These are phyloP conservation scores for Colletotrichum orbiculare DNA, from an alignment of 2,329 filamentous ascomycete species.

Conservation along the genomic window DNA sequence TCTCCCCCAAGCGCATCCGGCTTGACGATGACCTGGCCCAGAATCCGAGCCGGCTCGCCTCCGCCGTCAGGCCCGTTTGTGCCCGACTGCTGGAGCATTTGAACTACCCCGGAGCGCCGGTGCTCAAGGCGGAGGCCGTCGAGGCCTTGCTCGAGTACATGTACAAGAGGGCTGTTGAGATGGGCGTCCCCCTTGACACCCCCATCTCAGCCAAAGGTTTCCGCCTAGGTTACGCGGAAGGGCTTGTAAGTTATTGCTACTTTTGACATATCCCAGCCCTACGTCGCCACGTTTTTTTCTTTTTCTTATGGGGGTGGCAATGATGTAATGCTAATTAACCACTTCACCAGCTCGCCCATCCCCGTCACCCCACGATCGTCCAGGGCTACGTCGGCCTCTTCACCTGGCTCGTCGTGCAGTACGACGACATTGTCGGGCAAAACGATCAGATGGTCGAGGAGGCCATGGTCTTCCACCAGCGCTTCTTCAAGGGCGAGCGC, in stretches of 20 bases:
- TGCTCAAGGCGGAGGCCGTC: constrained; percentile 33
- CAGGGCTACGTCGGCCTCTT: constrained; percentile 40
- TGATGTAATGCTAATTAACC: constrained; percentile 18
- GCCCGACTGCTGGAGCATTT: constrained; percentile 26
- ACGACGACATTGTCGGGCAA: constrained; percentile 39
- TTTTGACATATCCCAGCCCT: neutral
- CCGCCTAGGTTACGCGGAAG: constrained; percentile 37
- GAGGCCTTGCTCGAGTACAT: constrained; percentile 38
- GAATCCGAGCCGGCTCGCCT: constrained; percentile 24
- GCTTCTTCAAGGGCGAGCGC: constrained; percentile 38
- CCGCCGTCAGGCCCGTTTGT: constrained; percentile 25
- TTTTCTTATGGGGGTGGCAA: neutral
- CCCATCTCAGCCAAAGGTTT: constrained; percentile 38
- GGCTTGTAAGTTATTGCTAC: constrained; percentile 28
- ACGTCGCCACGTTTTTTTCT: neutral
- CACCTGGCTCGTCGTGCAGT: constrained; percentile 40
- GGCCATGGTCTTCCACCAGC: constrained; percentile 35
- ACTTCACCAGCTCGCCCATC: constrained; percentile 37
- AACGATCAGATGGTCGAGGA: constrained; percentile 38
- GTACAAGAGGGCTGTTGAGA: constrained; percentile 37
- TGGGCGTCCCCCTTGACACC: constrained; percentile 37
- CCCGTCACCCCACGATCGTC: constrained; percentile 34
- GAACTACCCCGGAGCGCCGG: constrained; percentile 35
- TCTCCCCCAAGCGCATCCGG: constrained; percentile 1
- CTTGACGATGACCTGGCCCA: constrained; percentile 28